Percentiles rank a stretch among this genome's conserved stretches.
phyloP scores from a whole-genome alignment of 441 rosid species.

The Geranium incanum region DNA sequence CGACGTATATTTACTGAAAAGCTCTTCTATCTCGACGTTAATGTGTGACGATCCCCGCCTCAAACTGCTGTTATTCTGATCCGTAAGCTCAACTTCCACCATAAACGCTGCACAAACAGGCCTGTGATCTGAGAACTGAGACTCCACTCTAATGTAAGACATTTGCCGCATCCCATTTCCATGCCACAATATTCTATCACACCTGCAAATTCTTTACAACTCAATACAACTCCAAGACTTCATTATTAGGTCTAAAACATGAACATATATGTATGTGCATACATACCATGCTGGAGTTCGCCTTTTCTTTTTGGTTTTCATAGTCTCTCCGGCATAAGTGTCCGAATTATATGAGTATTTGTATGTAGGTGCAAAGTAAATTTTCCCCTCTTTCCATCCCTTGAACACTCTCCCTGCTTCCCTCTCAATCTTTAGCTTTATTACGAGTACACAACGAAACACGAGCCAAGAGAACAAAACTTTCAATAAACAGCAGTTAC shows the following conservation, averaged over 20 bases:
- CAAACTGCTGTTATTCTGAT: slow-evolving; percentile 7
- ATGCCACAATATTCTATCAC: slow-evolving; percentile 59
- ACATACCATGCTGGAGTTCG: slow-evolving; percentile 69
- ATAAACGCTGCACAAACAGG: slow-evolving; percentile 46
- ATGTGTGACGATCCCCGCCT: slow-evolving; percentile 26
- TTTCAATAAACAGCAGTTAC: too few species aligned
- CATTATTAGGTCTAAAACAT: neutral
- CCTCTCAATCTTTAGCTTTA: slow-evolving; percentile 58
- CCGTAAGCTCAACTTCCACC: slow-evolving; percentile 36
- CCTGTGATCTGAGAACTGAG: slow-evolving; percentile 56
- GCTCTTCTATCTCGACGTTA: slow-evolving; percentile 34
- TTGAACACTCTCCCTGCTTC: slow-evolving; percentile 59
- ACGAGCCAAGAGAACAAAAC: neutral
- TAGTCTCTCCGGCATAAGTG: slow-evolving; percentile 47
- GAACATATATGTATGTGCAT: neutral
- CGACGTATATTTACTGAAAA: slow-evolving; percentile 18
- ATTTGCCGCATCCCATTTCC: slow-evolving; percentile 47
- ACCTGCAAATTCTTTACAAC: slow-evolving; percentile 32
- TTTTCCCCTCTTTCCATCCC: slow-evolving; percentile 64
- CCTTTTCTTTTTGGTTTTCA: slow-evolving; percentile 47
- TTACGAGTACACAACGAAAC: neutral
- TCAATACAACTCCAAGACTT: neutral
- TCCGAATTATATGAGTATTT: slow-evolving; percentile 58
- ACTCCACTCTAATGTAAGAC: slow-evolving; percentile 41
- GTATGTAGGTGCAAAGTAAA: slow-evolving; percentile 57